These are phyloP conservation scores for Trichoderma reesei DNA, from an alignment of 495 filamentous ascomycete species.

Conservation along the genomic window DNA sequence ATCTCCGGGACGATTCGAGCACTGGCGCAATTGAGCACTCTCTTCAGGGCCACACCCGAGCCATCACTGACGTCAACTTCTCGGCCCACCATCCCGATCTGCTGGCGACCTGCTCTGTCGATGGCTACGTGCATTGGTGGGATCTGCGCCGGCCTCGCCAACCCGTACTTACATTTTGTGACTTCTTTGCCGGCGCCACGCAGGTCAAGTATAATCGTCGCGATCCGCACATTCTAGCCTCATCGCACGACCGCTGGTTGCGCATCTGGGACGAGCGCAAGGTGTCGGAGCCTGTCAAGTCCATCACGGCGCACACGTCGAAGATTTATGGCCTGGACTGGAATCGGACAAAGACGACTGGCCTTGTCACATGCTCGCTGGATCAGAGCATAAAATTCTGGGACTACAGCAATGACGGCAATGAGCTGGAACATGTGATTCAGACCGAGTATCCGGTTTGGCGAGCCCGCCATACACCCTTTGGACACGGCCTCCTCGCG, in stretches of 20 bases:
- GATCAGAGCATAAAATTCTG: slow-evolving; percentile 93
- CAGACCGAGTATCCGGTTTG: slow-evolving; percentile 79
- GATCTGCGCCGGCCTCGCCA: slow-evolving; percentile 69
- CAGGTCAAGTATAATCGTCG: slow-evolving; percentile 95
- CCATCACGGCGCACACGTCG: slow-evolving; percentile 82
- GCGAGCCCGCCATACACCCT: slow-evolving; percentile 89
- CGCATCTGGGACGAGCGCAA: slow-evolving; percentile 87
- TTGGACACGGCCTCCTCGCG: slow-evolving; percentile 75
- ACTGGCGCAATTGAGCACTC: slow-evolving; percentile 71
- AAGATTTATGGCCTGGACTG: slow-evolving; percentile 96
- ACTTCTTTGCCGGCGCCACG: slow-evolving; percentile 91
- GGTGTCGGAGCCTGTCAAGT: slow-evolving; percentile 66
- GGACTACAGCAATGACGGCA: slow-evolving; percentile 60
- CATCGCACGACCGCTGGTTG: slow-evolving; percentile 77
- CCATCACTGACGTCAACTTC: slow-evolving; percentile 96
- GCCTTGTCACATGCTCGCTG: slow-evolving; percentile 76
- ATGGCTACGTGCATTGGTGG: slow-evolving; percentile 92
- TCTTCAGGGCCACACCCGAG: slow-evolving; percentile 79
- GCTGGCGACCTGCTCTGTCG: slow-evolving; percentile 83
- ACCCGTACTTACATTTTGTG: slow-evolving; percentile 72
- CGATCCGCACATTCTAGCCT: slow-evolving; percentile 74
- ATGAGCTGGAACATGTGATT: slow-evolving; percentile 63
- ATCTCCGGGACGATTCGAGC: slow-evolving; percentile 58
- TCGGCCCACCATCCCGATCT: slow-evolving; percentile 84
- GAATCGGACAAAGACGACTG: slow-evolving; percentile 64